phyloP scores from a whole-genome alignment of 495 filamentous ascomycete species.

The Trichoderma reesei region DNA sequence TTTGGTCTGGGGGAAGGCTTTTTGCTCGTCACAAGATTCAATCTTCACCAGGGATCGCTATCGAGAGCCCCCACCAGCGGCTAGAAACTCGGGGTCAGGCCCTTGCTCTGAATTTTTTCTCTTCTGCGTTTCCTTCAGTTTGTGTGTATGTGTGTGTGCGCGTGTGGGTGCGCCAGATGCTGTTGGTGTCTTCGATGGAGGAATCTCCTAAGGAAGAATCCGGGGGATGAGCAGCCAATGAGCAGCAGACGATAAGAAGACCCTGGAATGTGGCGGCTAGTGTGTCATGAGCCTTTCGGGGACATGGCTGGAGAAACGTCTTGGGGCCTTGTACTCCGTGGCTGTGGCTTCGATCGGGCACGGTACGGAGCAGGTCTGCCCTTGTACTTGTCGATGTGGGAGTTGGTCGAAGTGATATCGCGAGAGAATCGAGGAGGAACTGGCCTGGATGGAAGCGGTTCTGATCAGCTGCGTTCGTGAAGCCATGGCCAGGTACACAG shows the following conservation, averaged over 20 bases:
- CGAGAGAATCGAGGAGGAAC: not conserved
- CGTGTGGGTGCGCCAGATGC: not conserved
- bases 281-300: not conserved
- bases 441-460: not conserved
- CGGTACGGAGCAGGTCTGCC: not conserved
- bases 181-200: too few relatives aligned
- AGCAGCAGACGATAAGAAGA: not conserved
- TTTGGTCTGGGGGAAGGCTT: not conserved
- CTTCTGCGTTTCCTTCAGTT: not conserved
- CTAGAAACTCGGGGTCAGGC: not conserved
- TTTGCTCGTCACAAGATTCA: not conserved
- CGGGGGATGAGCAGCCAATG: constrained; percentile 1
- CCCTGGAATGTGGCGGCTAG: not conserved
- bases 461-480: not conserved
- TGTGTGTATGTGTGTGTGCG: not conserved
- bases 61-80: not conserved
- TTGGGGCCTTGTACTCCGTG: not conserved
- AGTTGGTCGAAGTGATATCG: not conserved
- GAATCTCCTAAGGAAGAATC: not conserved
- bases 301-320: not conserved
- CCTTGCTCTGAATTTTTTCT: not conserved
- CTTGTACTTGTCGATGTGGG: too few relatives aligned
- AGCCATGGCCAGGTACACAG: too few relatives aligned
- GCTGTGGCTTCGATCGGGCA: not conserved
- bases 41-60: not conserved